Evolutionary conservation across 2,329 filamentous ascomycete genomes (phyloP), one percentile per base, ranked within the genome.

Genomic region (Fusarium tupiense): DNA sequence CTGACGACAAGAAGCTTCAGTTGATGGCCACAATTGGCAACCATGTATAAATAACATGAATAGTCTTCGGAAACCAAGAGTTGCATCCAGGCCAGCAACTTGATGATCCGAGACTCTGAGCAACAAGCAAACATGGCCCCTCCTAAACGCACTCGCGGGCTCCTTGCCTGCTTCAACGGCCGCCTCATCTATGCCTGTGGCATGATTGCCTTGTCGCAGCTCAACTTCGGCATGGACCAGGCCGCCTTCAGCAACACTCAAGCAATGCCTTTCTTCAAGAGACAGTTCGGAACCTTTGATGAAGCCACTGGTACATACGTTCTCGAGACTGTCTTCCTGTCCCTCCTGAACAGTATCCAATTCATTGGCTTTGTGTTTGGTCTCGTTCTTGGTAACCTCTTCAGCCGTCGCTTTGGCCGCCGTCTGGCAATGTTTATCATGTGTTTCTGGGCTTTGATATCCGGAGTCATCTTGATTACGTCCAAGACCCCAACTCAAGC

Each of bases 211-310:
- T 44, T 84, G 4, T 83, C 81, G 3, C 77, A 78, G 24, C 78
- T 84, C 71, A 84, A 84, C 72, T 85, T 83, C 79, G 82, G 82
- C 60, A 83, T 84, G 49, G 83, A 84, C 67, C 81, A 82, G 49
- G 74, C 80, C 52, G 82, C 77, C 14, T 83, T 83, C 72, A 75
- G 79, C 14, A 82, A 80, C 5, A 82, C 80, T 1, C 82, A 85
- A 68, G 79, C 83, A 26, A 84, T 84, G 83, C 74, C 77, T 24
- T 70, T 81, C 26, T 85, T 84, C 64, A 75, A 74, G 12, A 71
- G 64, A 46, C 76, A 81, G 43, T 84, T 84, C 62, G 83, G 82
- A 24, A 70, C 71, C 19, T 59, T 47, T 8, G 80, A 78, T 12
- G 24, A 61, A 44, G 57, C 57, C 12, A 57, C 52, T 22, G 69